Evolutionary conservation across 805 yeast genomes (phyloP), one percentile per base, ranked within the genome.

Genomic region (Peterozyma xylosa): DNA sequence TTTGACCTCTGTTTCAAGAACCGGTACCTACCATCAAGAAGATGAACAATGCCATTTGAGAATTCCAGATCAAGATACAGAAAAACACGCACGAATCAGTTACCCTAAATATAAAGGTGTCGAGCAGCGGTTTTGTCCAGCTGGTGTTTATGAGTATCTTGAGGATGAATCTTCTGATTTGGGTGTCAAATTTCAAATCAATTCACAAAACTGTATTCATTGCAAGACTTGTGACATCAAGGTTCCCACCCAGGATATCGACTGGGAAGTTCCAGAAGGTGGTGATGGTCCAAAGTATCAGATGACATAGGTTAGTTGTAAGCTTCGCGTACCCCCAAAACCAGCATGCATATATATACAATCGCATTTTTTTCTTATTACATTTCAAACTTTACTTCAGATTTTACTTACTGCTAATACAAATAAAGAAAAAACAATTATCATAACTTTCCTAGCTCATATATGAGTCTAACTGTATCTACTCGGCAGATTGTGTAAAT

Each of bases 161-260:
- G 81, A 82, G 49, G 93, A 86, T 58, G 83, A 76, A 42, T 56
- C 57, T 9, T 67, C 72, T 30, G 59, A 64, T 14, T 52, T 71
- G 33, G 93, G 93, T 5, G 93, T 88, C 14, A 76, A 80, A 57
- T 91, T 93, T 66, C 93, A 87, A 62, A 91, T 93, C 64, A 93
- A 93, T 66, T 78, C 96, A 16, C 99, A 93, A 66, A 93, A 93
- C 65, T 93, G 99, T 70, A 90, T 93, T 52, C 99, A 93, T 64
- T 93, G 99, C 70, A 93, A 93, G 66, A 91, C 98, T 2, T 91
- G 99, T 70, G 99, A 93, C 64, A 93, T 93, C 62, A 93, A 93
- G 65, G 95, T 84, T 9, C 99, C 99, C 7, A 73, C 87, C 1
- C 96, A 91, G 65, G 96, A 90, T 58, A 93, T 93, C 49, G 74